Percentiles rank a stretch among this genome's conserved stretches.
These are phyloP conservation scores for Pseudozyma hubeiensis DNA, from an alignment of 1,284 basidiomycete species.

Conservation along the genomic window DNA sequence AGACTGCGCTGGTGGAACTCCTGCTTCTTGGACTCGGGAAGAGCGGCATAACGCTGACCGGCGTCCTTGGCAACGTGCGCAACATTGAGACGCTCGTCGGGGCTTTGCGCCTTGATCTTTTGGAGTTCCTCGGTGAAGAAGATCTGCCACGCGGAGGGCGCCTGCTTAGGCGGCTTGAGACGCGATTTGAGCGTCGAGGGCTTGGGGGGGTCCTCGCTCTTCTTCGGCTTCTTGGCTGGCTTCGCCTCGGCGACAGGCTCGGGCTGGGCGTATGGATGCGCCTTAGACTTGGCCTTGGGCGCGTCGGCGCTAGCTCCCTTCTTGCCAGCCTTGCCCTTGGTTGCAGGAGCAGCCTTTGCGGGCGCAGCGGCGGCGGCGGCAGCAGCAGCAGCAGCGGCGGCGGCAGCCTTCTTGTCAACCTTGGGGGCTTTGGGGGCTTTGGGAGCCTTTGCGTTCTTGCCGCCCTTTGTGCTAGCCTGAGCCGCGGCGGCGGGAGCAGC, in stretches of 20 bases:
- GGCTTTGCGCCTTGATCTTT: constrained; percentile 76
- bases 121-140: constrained; percentile 96
- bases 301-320: constrained; percentile 49
- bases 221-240: constrained; percentile 50
- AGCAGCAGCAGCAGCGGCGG: constrained; percentile 25
- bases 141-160: constrained; percentile 94
- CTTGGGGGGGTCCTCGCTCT: constrained; percentile 62
- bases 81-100: constrained; percentile 82
- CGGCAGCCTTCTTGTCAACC: constrained; percentile 37
- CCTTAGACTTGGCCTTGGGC: constrained; percentile 45
- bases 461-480: constrained; percentile 29
- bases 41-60: constrained; percentile 85
- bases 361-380: constrained; percentile 26
- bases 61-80: constrained; percentile 95
- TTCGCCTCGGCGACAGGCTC: constrained; percentile 36
- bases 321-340: constrained; percentile 43
- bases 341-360: constrained; percentile 29
- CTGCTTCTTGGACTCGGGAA: constrained; percentile 82
- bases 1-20: constrained; percentile 74
- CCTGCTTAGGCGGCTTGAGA: constrained; percentile 88
- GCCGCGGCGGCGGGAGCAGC: constrained; percentile 23
- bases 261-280: constrained; percentile 46
- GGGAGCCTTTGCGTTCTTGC: constrained; percentile 36
- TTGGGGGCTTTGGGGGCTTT: constrained; percentile 43
- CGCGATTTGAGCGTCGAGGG: constrained; percentile 70